Evolutionary conservation across 768 basidiomycete species (phyloP).

Genomic region (Mycena belliarum): DNA sequence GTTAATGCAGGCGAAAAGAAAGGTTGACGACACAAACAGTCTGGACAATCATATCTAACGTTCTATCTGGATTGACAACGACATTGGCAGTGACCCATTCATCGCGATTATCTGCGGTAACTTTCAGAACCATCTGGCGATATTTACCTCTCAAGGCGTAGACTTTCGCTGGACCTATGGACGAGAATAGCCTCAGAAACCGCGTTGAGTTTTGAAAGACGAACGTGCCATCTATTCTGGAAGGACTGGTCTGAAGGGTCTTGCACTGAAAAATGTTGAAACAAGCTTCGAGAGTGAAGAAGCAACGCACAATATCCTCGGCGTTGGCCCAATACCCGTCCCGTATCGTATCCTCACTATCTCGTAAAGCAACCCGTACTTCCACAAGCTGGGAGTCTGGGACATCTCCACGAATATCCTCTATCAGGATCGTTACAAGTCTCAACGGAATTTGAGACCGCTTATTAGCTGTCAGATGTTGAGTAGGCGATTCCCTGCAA

Average conservation of each 20-base stretch:
- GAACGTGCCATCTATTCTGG: slow-evolving; percentile 67
- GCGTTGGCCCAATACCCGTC: slow-evolving; percentile 76
- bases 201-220: not conserved
- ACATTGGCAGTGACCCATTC: slow-evolving; percentile 59
- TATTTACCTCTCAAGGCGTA: slow-evolving; percentile 69
- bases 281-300: not conserved
- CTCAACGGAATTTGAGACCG: slow-evolving; percentile 32
- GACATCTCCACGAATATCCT: slow-evolving; percentile 55
- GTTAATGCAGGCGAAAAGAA: not conserved
- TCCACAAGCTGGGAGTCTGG: slow-evolving; percentile 65
- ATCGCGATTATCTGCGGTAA: slow-evolving; percentile 52
- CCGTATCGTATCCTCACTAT: slow-evolving; percentile 41
- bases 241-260: slow-evolving; percentile 59
- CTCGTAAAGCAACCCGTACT: slow-evolving; percentile 58
- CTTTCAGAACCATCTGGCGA: slow-evolving; percentile 66
- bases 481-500: slow-evolving; percentile 8
- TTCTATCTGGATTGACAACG: slow-evolving; percentile 52
- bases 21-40: slow-evolving; percentile 38
- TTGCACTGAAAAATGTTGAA: slow-evolving; percentile 35
- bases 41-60: slow-evolving; percentile 61
- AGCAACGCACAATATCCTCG: slow-evolving; percentile 49
- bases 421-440: slow-evolving; percentile 69
- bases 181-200: slow-evolving; percentile 4
- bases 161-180: slow-evolving; percentile 64
- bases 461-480: slow-evolving; percentile 13